Percentiles rank a stretch among this genome's conserved stretches.
These are phyloP conservation scores for Acrasis kona DNA, from an alignment of 78 protist species.

Conservation along the genomic window DNA sequence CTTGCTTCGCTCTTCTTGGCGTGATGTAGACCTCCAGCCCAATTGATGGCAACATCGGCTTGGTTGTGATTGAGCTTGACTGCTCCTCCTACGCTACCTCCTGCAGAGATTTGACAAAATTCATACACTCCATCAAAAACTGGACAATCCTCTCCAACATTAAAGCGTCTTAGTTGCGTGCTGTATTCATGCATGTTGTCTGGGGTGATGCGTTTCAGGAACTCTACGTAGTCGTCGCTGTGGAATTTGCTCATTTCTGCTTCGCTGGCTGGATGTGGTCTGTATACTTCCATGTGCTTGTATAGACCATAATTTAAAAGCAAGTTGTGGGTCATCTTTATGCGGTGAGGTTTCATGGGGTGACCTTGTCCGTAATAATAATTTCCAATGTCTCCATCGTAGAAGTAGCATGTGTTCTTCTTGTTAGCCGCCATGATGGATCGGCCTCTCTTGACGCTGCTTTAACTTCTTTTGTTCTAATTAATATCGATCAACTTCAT, in stretches of 20 bases:
- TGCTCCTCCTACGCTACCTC: constrained; percentile 6
- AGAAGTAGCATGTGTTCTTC: too few relatives aligned
- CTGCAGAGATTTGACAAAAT: constrained; percentile 3
- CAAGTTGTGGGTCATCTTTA: constrained; percentile 84
- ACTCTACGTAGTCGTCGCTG: constrained; percentile 90
- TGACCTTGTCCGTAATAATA: constrained; percentile 78
- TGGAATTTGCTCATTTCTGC: constrained; percentile 87
- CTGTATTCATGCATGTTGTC: constrained; percentile 49
- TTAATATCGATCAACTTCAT: too few relatives aligned
- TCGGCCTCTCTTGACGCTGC: too few relatives aligned
- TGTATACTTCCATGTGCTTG: constrained; percentile 60
- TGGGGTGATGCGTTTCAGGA: constrained; percentile 68
- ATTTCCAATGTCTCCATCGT: constrained; percentile 36
- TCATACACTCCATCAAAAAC: constrained; percentile 35
- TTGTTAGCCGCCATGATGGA: too few relatives aligned
- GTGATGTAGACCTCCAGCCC: constrained; percentile 99
- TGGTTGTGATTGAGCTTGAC: constrained; percentile 10
- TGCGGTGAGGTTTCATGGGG: constrained; percentile 97
- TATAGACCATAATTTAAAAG: constrained; percentile 85
- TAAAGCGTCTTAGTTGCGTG: constrained; percentile 47
- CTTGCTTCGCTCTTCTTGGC: constrained; percentile 93
- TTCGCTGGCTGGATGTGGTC: constrained; percentile 72
- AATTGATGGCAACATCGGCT: constrained; percentile 79
- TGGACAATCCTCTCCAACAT: constrained; percentile 97
- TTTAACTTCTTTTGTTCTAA: too few relatives aligned